Evolutionary conservation across 2,329 filamentous ascomycete species (phyloP).

Genomic region (Calonectria pauciramosa): DNA sequence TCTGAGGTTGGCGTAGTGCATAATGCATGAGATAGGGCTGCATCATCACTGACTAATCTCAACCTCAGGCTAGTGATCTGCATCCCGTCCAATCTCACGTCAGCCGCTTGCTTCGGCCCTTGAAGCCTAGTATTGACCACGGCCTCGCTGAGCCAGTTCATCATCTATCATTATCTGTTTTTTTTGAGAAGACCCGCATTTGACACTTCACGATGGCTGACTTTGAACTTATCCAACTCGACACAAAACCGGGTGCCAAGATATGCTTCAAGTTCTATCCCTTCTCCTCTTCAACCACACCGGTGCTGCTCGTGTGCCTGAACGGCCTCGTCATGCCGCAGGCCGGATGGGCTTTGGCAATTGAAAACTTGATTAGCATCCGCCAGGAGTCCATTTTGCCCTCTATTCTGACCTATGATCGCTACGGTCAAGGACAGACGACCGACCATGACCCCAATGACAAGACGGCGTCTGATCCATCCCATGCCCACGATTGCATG

Average conservation of each 20-base stretch:
- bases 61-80: not conserved
- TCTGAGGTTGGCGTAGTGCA: not conserved
- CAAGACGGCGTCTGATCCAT: constrained; percentile 47
- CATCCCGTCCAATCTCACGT: not conserved
- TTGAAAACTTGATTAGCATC: constrained; percentile 15
- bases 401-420: constrained; percentile 67
- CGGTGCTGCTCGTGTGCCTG: constrained; percentile 37
- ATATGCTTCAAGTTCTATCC: constrained; percentile 36
- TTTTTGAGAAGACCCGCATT: not conserved
- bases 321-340: constrained; percentile 42
- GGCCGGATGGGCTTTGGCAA: constrained; percentile 28
- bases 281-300: not conserved
- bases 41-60: not conserved
- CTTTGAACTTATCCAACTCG: constrained; percentile 27
- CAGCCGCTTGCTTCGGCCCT: not conserved
- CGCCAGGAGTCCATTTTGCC: constrained; percentile 38
- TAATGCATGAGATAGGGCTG: not conserved
- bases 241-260: constrained; percentile 34
- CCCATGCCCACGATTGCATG: constrained; percentile 62
- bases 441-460: constrained; percentile 62
- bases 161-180: not conserved
- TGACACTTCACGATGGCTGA: not conserved
- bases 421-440: constrained; percentile 66
- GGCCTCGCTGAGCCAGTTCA: not conserved
- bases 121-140: not conserved